Conservation (phyloP, 2,329 filamentous ascomycete species). For the Blumeriella jaapii region DNA sequence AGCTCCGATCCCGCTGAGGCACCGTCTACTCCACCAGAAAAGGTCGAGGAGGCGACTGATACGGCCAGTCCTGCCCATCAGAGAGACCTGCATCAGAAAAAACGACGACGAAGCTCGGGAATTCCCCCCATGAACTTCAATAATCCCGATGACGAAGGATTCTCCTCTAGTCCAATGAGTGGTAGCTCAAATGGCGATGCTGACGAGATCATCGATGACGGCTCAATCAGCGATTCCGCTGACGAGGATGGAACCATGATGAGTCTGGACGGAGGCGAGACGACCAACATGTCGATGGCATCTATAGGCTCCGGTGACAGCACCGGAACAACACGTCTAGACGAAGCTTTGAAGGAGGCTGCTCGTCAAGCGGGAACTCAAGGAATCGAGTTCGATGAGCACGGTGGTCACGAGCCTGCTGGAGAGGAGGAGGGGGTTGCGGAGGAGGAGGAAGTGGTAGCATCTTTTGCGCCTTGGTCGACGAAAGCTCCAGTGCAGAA, state of each 20-base stretch:
- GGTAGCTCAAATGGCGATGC: constrained; percentile 38
- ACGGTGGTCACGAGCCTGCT: constrained; percentile 39
- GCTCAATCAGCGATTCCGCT: constrained; percentile 39
- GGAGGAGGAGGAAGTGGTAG: constrained; percentile 55
- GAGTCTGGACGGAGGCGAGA: constrained; percentile 59
- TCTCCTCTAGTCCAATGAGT: constrained; percentile 72
- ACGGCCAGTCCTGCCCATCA: constrained; percentile 53
- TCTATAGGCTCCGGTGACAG: constrained; percentile 47
- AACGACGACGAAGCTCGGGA: constrained; percentile 51
- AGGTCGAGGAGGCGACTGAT: constrained; percentile 46
- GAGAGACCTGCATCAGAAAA: constrained; percentile 50
- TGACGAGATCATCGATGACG: constrained; percentile 37
- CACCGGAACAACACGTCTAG: constrained; percentile 58
- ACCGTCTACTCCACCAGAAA: constrained; percentile 51
- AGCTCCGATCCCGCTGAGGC: constrained; percentile 41
- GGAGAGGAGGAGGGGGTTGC: constrained; percentile 5
- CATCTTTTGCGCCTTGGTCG: constrained; percentile 62
- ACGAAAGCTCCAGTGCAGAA: constrained; percentile 38
- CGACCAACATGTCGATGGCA: constrained; percentile 55
- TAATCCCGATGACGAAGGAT: constrained; percentile 51
- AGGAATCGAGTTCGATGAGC: constrained; percentile 45
- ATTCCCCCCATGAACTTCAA: constrained; percentile 54
- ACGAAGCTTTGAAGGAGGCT: constrained; percentile 67
- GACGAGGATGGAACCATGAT: constrained; percentile 71
- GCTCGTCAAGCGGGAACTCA: constrained; percentile 65